Conservation (phyloP, 768 basidiomycete species). For the Tylopilus sp. region DNA sequence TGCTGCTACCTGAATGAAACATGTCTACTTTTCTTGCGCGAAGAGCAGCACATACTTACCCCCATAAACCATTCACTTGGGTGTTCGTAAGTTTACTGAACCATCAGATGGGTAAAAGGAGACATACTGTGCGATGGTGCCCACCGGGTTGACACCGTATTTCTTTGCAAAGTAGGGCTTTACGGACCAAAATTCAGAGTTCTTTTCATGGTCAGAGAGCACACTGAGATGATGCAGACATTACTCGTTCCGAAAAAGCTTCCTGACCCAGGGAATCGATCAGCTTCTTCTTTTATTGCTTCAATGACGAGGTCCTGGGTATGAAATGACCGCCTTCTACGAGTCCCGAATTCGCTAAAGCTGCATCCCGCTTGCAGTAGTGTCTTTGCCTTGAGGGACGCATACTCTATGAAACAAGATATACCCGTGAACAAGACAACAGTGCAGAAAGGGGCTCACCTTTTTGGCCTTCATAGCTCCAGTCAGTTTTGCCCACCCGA, state of each 20-base stretch:
- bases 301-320: constrained; percentile 77
- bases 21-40: neutral
- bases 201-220: neutral
- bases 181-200: neutral
- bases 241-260: constrained; percentile 76
- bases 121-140: constrained; percentile 84
- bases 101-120: neutral
- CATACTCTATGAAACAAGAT: constrained; percentile 47
- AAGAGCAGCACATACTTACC: constrained; percentile 37
- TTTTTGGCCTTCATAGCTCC: constrained; percentile 80
- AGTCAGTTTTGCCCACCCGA: constrained; percentile 66
- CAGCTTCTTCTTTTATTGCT: constrained; percentile 62
- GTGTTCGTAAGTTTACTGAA: constrained; percentile 3
- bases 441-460: constrained; percentile 40
- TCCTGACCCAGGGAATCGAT: constrained; percentile 48
- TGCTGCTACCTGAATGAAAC: constrained; percentile 63
- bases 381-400: constrained; percentile 65
- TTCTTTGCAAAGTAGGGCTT: constrained; percentile 85
- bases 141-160: constrained; percentile 61
- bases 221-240: constrained; percentile 40
- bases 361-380: constrained; percentile 62
- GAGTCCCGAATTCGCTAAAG: constrained; percentile 87
- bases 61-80: constrained; percentile 90
- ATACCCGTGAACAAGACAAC: neutral
- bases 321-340: constrained; percentile 69